Evolutionary conservation across 1,284 basidiomycete species (phyloP), one percentile per base, ranked within the genome.

Genomic region (Apiotrichum gracile): DNA sequence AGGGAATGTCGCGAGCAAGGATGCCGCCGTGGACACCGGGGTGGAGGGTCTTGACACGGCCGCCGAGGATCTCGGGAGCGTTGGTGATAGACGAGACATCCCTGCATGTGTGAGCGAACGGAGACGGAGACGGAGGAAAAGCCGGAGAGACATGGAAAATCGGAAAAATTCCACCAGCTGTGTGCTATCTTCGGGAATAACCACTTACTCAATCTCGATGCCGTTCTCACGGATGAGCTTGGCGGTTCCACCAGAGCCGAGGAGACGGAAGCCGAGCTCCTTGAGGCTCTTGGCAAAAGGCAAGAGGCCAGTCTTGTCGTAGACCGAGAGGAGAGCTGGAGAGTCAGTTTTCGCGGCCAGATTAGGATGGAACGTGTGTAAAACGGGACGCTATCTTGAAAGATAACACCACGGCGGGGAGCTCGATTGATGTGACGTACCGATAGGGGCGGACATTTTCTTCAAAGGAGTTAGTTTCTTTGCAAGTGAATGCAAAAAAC

Each of bases 31-130:
- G 96, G 24, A 99, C 91, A 21, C 88, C 93, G 47, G 96, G 96
- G 71, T 99, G 96, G n/a, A 99, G 83, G 6, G 96, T 99, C 80
- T 99, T 98, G 61, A 98, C 96, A 60, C 96, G 83, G 40, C 96
- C 96, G 51, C 94, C 93, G 16, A 99, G 83, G 91, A 99, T 98
- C 76, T 99, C 96, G n/a, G 94, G 96, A 1, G 93, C 93, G 70
- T 94, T 94, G 48, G 96, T 98, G 76, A 98, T 88, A 69, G 92
- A 89, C 21, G 92, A 91, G 42, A 99, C 93, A 83, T 99, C 96
- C 62, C 93, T 97, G 46, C 6, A 6, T 19, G 22, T 38, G 40
- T 50, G 41, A 33, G 33, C 41, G n/a, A n/a, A n/a, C n/a, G 9
- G 16, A 34, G 22, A 29, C 29, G 12, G 13, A 8, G 6, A 25